phyloP scores from a whole-genome alignment of 768 basidiomycete species.

The Boletus rufocinnamomeus region DNA sequence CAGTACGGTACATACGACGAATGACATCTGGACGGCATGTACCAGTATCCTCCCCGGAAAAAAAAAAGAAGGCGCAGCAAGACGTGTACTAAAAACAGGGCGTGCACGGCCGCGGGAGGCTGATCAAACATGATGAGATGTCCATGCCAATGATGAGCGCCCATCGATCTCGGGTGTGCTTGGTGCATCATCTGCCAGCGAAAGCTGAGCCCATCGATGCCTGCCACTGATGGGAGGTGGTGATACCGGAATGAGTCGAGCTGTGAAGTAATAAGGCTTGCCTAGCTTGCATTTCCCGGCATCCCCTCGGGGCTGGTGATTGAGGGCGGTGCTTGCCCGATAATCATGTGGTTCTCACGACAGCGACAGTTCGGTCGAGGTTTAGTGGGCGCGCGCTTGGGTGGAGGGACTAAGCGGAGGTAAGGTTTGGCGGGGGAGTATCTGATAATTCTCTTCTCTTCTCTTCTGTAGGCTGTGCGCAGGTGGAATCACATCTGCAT shows the following conservation, averaged over 20 bases:
- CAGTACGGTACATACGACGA: not conserved
- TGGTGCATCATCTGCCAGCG: constrained; percentile 30
- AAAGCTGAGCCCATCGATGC: constrained; percentile 12
- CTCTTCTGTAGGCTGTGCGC: constrained; percentile 28
- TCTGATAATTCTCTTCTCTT: constrained; percentile 16
- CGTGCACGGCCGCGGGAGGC: constrained; percentile 20
- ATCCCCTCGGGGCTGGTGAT: constrained; percentile 19
- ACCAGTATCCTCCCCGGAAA: constrained; percentile 1
- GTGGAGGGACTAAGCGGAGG: constrained; percentile 13
- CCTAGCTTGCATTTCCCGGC: constrained; percentile 21
- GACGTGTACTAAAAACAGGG: constrained; percentile 17
- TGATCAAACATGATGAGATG: constrained; percentile 23
- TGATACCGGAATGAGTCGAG: constrained; percentile 17
- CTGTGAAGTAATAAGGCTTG: constrained; percentile 26
- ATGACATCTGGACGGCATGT: constrained; percentile 6
- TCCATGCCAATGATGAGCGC: constrained; percentile 16
- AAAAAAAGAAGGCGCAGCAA: constrained; percentile 12
- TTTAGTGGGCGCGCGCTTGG: not conserved
- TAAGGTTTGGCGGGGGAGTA: not conserved
- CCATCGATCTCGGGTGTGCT: constrained; percentile 17
- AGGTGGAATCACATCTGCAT: constrained; percentile 35
- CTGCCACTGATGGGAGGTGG: constrained; percentile 20
- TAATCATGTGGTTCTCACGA: constrained; percentile 13
- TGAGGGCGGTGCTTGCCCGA: constrained; percentile 7
- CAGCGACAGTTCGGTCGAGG: constrained; percentile 3